These are phyloP conservation scores for Candida maesae DNA, from an alignment of 805 yeast genomes.

Conservation along the genomic window DNA sequence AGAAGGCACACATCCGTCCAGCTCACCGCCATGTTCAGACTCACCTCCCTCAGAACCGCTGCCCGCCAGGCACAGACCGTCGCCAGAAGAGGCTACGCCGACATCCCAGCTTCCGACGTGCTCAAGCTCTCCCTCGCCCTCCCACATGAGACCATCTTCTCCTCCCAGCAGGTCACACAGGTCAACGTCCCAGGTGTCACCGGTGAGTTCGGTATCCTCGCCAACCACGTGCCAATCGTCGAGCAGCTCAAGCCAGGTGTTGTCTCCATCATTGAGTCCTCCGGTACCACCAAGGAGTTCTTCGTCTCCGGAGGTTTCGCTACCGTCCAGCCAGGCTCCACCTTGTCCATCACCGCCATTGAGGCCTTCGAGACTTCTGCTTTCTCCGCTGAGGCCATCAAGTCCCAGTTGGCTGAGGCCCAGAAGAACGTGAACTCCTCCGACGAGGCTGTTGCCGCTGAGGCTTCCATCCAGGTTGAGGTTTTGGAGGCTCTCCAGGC, in stretches of 20 bases:
- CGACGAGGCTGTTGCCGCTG: slow-evolving; percentile 87
- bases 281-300: slow-evolving; percentile 69
- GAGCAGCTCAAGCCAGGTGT: slow-evolving; percentile 97
- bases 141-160: slow-evolving; percentile 72
- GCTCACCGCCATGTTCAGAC: slow-evolving; percentile 29
- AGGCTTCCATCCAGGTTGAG: slow-evolving; percentile 93
- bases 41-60: slow-evolving; percentile 24
- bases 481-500: slow-evolving; percentile 91
- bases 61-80: slow-evolving; percentile 42
- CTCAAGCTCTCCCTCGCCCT: slow-evolving; percentile 86
- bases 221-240: slow-evolving; percentile 95
- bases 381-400: slow-evolving; percentile 76
- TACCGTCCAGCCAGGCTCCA: slow-evolving; percentile 91
- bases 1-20: no score
- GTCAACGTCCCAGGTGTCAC: slow-evolving; percentile 94
- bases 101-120: slow-evolving; percentile 67
- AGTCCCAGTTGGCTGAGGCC: slow-evolving; percentile 83
- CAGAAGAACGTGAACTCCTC: slow-evolving; percentile 82
- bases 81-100: slow-evolving; percentile 86
- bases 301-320: slow-evolving; percentile 97
- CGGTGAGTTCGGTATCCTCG: slow-evolving; percentile 95
- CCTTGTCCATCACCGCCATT: slow-evolving; percentile 84
- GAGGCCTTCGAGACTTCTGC: slow-evolving; percentile 93
- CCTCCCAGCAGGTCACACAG: slow-evolving; percentile 51
- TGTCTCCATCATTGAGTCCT: slow-evolving; percentile 81